Percentiles rank a stretch among this genome's conserved stretches.
Conservation (phyloP, 1,139 yeast species). For the Taiozyma sp. region DNA sequence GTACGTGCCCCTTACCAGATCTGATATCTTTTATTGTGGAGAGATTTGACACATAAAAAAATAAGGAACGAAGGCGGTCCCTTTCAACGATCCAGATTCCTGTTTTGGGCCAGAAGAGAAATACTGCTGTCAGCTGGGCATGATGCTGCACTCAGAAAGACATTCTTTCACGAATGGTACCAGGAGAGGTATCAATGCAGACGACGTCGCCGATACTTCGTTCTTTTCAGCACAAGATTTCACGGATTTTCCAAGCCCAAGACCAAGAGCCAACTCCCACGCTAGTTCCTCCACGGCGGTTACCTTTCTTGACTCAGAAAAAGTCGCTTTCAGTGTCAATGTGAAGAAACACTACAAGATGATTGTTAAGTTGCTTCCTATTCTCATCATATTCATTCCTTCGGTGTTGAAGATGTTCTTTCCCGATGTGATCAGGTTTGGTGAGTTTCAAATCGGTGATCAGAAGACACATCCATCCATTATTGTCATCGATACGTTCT, state of each 20-base stretch:
- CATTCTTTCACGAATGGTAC: not conserved
- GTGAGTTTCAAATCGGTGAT: constrained; percentile 13
- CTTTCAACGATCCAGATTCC: too few species aligned
- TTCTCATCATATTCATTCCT: constrained; percentile 12
- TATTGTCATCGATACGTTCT: constrained; percentile 15
- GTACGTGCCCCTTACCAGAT: not conserved
- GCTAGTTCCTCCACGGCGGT: not conserved
- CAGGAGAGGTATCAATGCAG: not conserved
- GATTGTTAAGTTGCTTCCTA: constrained; percentile 11
- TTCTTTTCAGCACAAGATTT: not conserved
- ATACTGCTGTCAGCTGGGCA: not conserved
- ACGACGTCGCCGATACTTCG: not conserved
- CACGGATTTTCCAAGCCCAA: not conserved
- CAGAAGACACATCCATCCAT: constrained; percentile 9
- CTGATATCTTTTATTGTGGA: not conserved
- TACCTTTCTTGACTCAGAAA: not conserved
- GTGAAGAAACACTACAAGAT: constrained; percentile 13
- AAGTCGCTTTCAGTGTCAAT: constrained; percentile 3
- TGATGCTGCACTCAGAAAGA: not conserved
- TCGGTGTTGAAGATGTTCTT: constrained; percentile 12
- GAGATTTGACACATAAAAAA: not conserved
- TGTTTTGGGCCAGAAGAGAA: not conserved
- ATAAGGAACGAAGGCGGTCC: not conserved
- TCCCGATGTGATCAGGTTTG: constrained; percentile 12
- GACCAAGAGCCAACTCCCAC: not conserved